A percentile compares a stretch with the other conserved stretches of the same genome.
Conservation (phyloP, 2,329 filamentous ascomycete genomes). For the Ilyonectria sp. region DNA sequence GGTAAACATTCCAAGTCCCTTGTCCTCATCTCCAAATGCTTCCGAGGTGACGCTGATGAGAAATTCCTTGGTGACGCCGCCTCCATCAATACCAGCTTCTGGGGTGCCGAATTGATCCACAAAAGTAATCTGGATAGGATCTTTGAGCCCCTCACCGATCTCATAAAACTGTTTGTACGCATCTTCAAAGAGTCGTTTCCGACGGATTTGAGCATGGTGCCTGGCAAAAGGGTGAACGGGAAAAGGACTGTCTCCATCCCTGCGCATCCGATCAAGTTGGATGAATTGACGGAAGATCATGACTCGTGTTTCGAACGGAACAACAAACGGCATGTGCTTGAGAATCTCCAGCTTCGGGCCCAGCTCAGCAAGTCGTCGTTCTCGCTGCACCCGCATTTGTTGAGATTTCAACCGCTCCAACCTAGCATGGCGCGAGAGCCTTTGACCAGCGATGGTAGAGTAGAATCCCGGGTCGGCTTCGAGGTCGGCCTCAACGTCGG, state of each 20-base stretch:
- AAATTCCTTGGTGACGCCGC: conserved; percentile 98
- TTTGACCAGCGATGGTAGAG: conserved; percentile 66
- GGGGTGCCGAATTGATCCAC: conserved; percentile 89
- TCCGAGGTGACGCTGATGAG: conserved; percentile 89
- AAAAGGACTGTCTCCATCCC: conserved; percentile 38
- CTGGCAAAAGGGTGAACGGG: conserved; percentile 59
- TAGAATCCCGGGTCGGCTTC: conserved; percentile 45
- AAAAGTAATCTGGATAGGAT: conserved; percentile 97
- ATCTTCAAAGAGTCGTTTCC: conserved; percentile 87
- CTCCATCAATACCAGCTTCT: conserved; percentile 96
- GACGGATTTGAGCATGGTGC: conserved; percentile 85
- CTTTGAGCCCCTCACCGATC: conserved; percentile 87
- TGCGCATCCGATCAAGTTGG: conserved; percentile 71
- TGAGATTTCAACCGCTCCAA: conserved; percentile 75
- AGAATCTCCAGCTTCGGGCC: conserved; percentile 91
- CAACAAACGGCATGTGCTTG: conserved; percentile 96
- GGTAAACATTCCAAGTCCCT: conserved; percentile 74
- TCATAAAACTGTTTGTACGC: conserved; percentile 87
- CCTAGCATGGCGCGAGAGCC: conserved; percentile 74
- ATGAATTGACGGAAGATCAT: conserved; percentile 96
- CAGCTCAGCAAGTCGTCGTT: conserved; percentile 82
- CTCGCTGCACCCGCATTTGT: conserved; percentile 77
- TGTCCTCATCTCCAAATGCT: conserved; percentile 76
- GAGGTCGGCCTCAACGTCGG: conserved; percentile 50
- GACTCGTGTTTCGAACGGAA: conserved; percentile 92